Percentiles rank a stretch among this genome's conserved stretches.
Evolutionary conservation across 768 basidiomycete species (phyloP).

Genomic region (Neoboletus subvelutipes): DNA sequence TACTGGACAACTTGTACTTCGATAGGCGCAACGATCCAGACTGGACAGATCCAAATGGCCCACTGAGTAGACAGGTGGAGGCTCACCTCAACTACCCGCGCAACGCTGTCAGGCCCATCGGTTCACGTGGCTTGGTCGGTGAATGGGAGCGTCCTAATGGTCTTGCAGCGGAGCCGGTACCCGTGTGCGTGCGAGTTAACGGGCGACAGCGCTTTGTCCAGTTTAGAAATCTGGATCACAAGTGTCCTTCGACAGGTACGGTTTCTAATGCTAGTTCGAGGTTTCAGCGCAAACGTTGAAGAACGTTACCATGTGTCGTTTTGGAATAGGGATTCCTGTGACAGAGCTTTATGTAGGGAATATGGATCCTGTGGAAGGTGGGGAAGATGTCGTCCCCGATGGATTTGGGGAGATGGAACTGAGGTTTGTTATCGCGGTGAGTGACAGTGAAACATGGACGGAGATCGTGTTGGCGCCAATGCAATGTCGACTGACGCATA

Average conservation of each 20-base stretch:
- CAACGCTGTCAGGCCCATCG: neutral
- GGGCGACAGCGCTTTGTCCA: neutral
- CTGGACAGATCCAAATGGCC: neutral
- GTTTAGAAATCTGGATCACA: neutral
- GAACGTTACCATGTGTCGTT: neutral
- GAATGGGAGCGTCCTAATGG: neutral
- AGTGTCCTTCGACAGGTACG: constrained; percentile 3
- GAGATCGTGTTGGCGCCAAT: no score
- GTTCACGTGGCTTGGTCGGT: neutral
- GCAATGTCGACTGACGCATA: neutral
- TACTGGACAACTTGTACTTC: neutral
- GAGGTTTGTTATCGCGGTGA: constrained; percentile 1
- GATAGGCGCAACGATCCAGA: neutral
- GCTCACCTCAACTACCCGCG: neutral
- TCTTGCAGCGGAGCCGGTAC: neutral
- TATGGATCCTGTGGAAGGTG: neutral
- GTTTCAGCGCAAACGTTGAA: neutral
- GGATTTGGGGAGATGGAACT: neutral
- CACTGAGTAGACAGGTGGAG: neutral
- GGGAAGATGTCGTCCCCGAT: neutral
- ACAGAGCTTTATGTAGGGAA: neutral
- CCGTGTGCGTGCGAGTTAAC: neutral
- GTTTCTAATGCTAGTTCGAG: neutral
- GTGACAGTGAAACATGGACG: neutral
- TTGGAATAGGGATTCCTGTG: neutral